These are phyloP conservation scores for Orbilia quercus DNA, from an alignment of 2,329 filamentous ascomycete species.

Conservation along the genomic window DNA sequence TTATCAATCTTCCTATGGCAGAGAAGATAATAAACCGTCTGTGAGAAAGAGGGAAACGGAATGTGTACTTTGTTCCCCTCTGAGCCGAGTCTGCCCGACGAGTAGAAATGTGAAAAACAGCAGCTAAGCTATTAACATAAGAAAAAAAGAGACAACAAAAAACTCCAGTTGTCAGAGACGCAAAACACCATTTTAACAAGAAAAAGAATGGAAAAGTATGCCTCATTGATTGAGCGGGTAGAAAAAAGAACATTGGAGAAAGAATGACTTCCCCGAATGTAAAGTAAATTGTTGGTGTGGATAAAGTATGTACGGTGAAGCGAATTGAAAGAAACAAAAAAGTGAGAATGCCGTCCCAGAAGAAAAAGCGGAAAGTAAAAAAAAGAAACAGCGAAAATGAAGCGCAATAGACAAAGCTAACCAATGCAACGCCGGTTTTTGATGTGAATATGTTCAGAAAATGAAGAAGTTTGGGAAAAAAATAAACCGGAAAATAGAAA, in stretches of 20 bases:
- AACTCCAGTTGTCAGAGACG: slow-evolving; percentile 6
- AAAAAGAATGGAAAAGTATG: not conserved
- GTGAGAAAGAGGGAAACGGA: too few species aligned
- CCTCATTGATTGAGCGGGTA: too few species aligned
- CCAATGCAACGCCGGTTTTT: slow-evolving; percentile 55
- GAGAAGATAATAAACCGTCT: too few species aligned
- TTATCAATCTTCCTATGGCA: too few species aligned
- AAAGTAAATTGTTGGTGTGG: not conserved
- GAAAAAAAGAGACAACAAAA: not conserved
- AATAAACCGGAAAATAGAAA: slow-evolving; percentile 48
- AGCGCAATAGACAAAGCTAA: slow-evolving; percentile 29
- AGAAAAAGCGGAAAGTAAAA: slow-evolving; percentile 43
- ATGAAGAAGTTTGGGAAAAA: slow-evolving; percentile 40
- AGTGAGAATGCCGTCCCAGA: slow-evolving; percentile 25
- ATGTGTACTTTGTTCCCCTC: too few species aligned
- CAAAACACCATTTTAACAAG: not conserved
- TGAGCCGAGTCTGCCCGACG: too few species aligned
- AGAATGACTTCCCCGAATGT: not conserved
- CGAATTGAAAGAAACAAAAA: slow-evolving; percentile 6
- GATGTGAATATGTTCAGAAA: slow-evolving; percentile 40
- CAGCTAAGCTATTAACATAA: not conserved
- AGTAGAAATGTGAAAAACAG: slow-evolving; percentile 1
- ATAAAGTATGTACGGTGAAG: slow-evolving; percentile 30
- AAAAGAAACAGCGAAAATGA: slow-evolving; percentile 28
- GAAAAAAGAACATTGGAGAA: not conserved